Percentiles rank a stretch among this genome's conserved stretches.
phyloP scores from a whole-genome alignment of 495 filamentous ascomycete genomes.

The Penicillium daleae region DNA sequence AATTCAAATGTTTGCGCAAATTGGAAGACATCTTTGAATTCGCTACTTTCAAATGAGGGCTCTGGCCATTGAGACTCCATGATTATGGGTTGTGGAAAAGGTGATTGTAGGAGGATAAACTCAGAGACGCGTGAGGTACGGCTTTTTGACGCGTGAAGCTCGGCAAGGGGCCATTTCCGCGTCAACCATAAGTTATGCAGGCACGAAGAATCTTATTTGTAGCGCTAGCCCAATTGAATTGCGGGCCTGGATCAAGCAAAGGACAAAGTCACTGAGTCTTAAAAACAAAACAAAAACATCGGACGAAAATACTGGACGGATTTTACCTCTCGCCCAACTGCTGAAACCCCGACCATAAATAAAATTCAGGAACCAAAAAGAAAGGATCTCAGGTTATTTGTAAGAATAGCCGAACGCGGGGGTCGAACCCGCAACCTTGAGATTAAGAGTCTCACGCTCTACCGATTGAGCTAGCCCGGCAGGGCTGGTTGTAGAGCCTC shows the following conservation, averaged over 20 bases:
- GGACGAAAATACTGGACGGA: not conserved
- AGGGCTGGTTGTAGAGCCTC: conserved; percentile 25
- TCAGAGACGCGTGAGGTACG: not conserved
- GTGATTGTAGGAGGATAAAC: not conserved
- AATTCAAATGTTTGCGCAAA: conserved; percentile 20
- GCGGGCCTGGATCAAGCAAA: not conserved
- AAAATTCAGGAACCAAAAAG: not conserved
- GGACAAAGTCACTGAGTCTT: not conserved
- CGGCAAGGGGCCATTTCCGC: conserved; percentile 13
- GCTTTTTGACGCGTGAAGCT: conserved; percentile 12
- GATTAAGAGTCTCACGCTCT: conserved; percentile 66
- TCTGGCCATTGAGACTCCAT: conserved; percentile 21
- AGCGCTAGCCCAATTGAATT: not conserved
- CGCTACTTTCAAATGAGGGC: not conserved
- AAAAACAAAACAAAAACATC: not conserved
- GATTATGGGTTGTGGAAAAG: not conserved
- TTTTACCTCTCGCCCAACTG: too few species aligned
- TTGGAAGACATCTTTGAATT: conserved; percentile 18
- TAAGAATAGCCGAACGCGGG: conserved; percentile 51
- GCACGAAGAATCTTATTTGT: conserved; percentile 2
- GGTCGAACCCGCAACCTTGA: conserved; percentile 62
- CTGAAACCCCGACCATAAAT: not conserved
- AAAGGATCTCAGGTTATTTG: conserved; percentile 24
- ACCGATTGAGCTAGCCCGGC: conserved; percentile 61
- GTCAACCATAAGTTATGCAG: conserved; percentile 8